phyloP scores from a whole-genome alignment of 257 asterid species.

The Linderniella brevidens region DNA sequence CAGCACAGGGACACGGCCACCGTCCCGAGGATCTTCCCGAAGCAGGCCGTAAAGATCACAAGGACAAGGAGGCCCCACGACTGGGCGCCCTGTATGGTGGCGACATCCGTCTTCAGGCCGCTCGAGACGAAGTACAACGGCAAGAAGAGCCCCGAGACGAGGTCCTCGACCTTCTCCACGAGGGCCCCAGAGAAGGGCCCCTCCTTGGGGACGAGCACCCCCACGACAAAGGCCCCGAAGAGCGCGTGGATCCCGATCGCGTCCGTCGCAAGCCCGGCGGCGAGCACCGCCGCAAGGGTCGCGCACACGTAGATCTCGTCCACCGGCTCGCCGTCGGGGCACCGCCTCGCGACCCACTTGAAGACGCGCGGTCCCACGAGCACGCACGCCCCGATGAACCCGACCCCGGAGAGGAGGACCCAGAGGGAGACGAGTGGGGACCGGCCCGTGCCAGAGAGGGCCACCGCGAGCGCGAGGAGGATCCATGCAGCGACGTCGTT shows the following conservation, averaged over 20 bases:
- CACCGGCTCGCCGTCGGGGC: constrained; percentile 2
- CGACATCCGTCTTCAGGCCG: constrained; percentile 3
- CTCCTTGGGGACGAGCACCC: background rate
- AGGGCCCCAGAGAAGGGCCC: background rate
- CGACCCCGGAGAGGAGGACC: too few relatives aligned
- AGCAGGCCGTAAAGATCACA: constrained; percentile 1
- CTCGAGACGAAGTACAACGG: constrained; percentile 2
- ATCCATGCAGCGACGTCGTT: too few relatives aligned
- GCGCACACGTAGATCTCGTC: background rate
- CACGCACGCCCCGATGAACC: too few relatives aligned
- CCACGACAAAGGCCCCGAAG: constrained; percentile 1
- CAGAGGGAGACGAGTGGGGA: too few relatives aligned
- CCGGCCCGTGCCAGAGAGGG: too few relatives aligned
- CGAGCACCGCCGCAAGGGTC: background rate
- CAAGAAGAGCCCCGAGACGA: background rate
- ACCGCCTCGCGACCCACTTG: background rate
- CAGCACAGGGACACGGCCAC: background rate
- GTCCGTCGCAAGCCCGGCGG: constrained; percentile 1
- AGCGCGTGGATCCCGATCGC: background rate
- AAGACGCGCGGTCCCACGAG: background rate
- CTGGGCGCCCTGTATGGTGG: background rate
- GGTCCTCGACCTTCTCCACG: constrained; percentile 3
- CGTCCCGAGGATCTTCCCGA: constrained; percentile 3
- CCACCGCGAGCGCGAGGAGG: too few relatives aligned
- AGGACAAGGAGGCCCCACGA: background rate